Base-by-base conservation (phyloP, 192 early-diverging fungal species). In the Rhizophagus clarus region DNA sequence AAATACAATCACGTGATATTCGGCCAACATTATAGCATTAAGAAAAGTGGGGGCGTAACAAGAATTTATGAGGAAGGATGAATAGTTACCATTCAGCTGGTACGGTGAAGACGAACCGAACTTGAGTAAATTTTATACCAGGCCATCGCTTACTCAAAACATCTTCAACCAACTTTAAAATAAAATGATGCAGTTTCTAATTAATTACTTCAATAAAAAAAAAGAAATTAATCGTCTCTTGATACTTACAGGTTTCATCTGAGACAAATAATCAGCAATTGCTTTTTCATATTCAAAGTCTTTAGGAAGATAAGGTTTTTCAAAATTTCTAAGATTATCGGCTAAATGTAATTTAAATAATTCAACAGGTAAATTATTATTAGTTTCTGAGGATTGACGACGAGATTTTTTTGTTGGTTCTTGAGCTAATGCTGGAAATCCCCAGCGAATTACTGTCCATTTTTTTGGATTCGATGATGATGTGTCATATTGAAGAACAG, bases 401-500 rank as follows among this genome's bases (percentile, higher is more conserved):
- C 37, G 34, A 20, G 71, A 6, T 31, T 15, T 56, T 20, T 7
- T 49, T 4, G 10, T 12, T 3, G 72, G 45, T 9, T 74, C 72
- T 74, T 56, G 26, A 5, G 28, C 51, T 45, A 74, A 60, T 20
- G 72, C 72, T 32, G 20, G 72, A 60, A 34, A 26, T 11, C 72
- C 72, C 72, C 72, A 74, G 5, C 6, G 5, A 24, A 4, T 56
- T 26, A 74, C 42, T 15, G 26, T 49, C 71, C 71, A 72, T 20
- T 24, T 42, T 26, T 42, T 28, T 22, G 51, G 51, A 7, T 64
- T 12, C 4, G n/a, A 2, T 11, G n/a, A 64, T 64, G 63, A 0
- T 15, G n/a, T 64, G 61, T 74, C 51, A 45, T 74, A 74, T 74
- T 74, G 72, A 7, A 74, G n/a, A 32, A 74, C 72, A 9, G 72